A percentile compares a stretch with the other conserved stretches of the same genome.
Evolutionary conservation across 176 grass and related monocot species (phyloP).

Genomic region (Musa itinerans): DNA sequence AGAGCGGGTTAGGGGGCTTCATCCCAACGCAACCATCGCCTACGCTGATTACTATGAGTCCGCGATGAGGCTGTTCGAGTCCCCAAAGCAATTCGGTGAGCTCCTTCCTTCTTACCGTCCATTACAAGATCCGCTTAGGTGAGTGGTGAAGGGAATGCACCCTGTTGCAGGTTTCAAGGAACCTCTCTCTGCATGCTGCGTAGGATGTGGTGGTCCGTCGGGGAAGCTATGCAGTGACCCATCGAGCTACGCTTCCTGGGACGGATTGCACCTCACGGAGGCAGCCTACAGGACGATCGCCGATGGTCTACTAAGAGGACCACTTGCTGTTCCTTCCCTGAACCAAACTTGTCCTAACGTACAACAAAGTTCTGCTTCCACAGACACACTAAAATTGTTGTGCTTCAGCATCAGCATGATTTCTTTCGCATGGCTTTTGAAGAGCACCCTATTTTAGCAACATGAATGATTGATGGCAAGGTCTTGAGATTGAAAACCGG

Average conservation of each 20-base stretch:
- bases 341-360: background rate
- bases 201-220: background rate
- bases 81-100: slow-evolving; percentile 5
- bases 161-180: background rate
- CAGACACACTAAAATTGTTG: background rate
- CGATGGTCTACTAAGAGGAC: background rate
- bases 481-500: too few relatives aligned
- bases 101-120: background rate
- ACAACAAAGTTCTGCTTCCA: slow-evolving; percentile 2
- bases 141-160: background rate
- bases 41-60: slow-evolving; percentile 29
- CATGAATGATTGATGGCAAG: too few relatives aligned
- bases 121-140: background rate
- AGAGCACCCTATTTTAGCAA: too few relatives aligned
- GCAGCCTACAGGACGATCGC: slow-evolving; percentile 4
- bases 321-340: background rate
- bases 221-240: background rate
- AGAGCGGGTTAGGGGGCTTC: background rate
- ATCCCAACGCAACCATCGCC: background rate
- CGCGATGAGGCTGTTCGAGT: background rate
- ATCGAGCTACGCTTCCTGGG: slow-evolving; percentile 6
- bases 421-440: background rate
- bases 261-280: slow-evolving; percentile 12
- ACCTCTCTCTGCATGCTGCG: background rate
- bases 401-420: background rate